These are phyloP conservation scores for Leccinum truebloodii DNA, from an alignment of 768 basidiomycete genomes.

Conservation along the genomic window DNA sequence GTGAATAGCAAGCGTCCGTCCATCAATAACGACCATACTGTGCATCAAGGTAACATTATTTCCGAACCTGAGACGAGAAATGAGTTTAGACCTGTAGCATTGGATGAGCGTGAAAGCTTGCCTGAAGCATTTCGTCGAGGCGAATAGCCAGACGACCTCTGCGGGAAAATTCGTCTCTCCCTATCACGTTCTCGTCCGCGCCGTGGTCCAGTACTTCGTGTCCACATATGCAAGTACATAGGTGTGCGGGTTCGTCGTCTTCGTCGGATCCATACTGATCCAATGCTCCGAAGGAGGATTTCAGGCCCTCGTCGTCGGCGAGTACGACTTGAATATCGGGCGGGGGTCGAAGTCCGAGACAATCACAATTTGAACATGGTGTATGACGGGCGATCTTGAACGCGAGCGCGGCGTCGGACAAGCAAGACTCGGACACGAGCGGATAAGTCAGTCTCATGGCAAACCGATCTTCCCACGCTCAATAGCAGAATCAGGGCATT, in stretches of 20 bases:
- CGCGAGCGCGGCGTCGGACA: constrained; percentile 51
- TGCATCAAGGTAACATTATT: constrained; percentile 14
- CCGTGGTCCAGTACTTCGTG: constrained; percentile 67
- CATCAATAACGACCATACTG: constrained; percentile 18
- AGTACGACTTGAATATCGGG: constrained; percentile 56
- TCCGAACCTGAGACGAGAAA: constrained; percentile 24
- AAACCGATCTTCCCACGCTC: not conserved
- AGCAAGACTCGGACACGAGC: constrained; percentile 49
- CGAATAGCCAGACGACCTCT: constrained; percentile 74
- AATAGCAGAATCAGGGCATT: too few relatives aligned
- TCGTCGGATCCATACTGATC: constrained; percentile 74
- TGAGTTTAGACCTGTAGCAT: constrained; percentile 15
- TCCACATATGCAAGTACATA: constrained; percentile 67
- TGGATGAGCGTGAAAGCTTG: constrained; percentile 30
- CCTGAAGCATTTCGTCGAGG: constrained; percentile 82
- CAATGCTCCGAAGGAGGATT: constrained; percentile 52
- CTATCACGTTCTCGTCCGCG: constrained; percentile 57
- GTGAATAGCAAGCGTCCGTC: constrained; percentile 8
- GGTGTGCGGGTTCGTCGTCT: constrained; percentile 56
- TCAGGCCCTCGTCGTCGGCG: constrained; percentile 44
- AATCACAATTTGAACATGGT: constrained; percentile 67
- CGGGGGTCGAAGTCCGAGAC: constrained; percentile 71
- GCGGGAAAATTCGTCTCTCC: constrained; percentile 66
- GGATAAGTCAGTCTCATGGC: constrained; percentile 64
- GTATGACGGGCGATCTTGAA: constrained; percentile 87